phyloP scores from a whole-genome alignment of 768 basidiomycete genomes.

The Pulveroboletus ravenelii region DNA sequence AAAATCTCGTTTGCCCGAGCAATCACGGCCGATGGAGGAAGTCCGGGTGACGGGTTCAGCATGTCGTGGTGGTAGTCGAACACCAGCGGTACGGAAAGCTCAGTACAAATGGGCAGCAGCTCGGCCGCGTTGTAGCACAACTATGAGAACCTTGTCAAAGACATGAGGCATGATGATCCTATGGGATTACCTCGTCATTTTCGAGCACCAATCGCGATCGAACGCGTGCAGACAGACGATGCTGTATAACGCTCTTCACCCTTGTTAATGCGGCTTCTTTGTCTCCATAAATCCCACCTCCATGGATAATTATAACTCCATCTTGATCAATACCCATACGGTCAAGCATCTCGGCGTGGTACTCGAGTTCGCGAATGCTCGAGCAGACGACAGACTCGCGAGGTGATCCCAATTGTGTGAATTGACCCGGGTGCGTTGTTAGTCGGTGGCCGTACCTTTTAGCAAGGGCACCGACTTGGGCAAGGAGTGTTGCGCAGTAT shows the following conservation, averaged over 20 bases:
- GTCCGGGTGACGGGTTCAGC: constrained; percentile 52
- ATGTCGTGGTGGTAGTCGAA: constrained; percentile 83
- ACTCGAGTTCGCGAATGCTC: constrained; percentile 73
- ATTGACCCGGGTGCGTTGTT: constrained; percentile 89
- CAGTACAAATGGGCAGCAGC: constrained; percentile 79
- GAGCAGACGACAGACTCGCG: constrained; percentile 68
- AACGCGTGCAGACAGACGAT: constrained; percentile 55
- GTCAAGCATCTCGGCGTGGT: constrained; percentile 87
- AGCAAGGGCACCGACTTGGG: constrained; percentile 60
- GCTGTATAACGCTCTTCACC: constrained; percentile 64
- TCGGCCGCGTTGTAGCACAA: constrained; percentile 89
- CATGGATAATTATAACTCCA: constrained; percentile 85
- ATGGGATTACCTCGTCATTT: constrained; percentile 73
- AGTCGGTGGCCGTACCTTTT: constrained; percentile 70
- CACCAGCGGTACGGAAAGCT: constrained; percentile 70
- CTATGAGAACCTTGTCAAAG: constrained; percentile 21
- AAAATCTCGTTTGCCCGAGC: constrained; percentile 73
- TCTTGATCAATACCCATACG: constrained; percentile 79
- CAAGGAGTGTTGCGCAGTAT: constrained; percentile 58
- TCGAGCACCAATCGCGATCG: constrained; percentile 80
- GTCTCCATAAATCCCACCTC: constrained; percentile 80
- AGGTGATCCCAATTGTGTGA: constrained; percentile 77
- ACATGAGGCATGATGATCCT: background rate
- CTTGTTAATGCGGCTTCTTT: constrained; percentile 67
- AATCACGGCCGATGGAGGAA: constrained; percentile 63